These are phyloP conservation scores for Microthlaspi erraticum DNA, from an alignment of 345 rosid genomes.

Conservation along the genomic window DNA sequence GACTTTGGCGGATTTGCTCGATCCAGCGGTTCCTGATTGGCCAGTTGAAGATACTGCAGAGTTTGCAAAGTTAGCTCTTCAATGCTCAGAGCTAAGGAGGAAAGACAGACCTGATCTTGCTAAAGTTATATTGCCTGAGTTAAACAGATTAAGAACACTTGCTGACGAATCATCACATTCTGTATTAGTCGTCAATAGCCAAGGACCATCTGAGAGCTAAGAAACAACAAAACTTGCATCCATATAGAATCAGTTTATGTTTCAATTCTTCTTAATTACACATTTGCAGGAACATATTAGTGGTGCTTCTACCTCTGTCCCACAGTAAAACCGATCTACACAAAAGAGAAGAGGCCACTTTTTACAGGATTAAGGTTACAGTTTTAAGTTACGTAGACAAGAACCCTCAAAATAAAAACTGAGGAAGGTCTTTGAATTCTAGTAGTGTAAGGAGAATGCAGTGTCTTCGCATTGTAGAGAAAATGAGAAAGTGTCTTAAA, in stretches of 20 bases:
- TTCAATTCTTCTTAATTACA: background rate
- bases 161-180: constrained; percentile 60
- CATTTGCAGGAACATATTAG: constrained; percentile 39
- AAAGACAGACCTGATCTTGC: constrained; percentile 89
- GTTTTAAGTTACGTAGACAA: constrained; percentile 14
- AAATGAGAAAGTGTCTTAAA: constrained; percentile 36
- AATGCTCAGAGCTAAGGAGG: constrained; percentile 77
- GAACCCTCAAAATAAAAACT: background rate
- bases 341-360: background rate
- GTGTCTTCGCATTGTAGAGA: constrained; percentile 26
- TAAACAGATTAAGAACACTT: constrained; percentile 67
- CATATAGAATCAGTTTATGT: constrained; percentile 7
- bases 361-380: constrained; percentile 15
- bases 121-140: constrained; percentile 66
- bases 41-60: constrained; percentile 69
- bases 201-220: constrained; percentile 22
- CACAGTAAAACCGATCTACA: constrained; percentile 27
- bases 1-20: constrained; percentile 61
- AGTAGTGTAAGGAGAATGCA: constrained; percentile 30
- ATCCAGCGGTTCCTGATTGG: constrained; percentile 72
- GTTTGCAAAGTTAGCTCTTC: constrained; percentile 64
- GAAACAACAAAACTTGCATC: background rate
- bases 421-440: constrained; percentile 20
- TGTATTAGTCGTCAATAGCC: constrained; percentile 16
- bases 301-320: constrained; percentile 37